Evolutionary conservation across 495 filamentous ascomycete genomes (phyloP).

Genomic region (Entonaema liquescens): DNA sequence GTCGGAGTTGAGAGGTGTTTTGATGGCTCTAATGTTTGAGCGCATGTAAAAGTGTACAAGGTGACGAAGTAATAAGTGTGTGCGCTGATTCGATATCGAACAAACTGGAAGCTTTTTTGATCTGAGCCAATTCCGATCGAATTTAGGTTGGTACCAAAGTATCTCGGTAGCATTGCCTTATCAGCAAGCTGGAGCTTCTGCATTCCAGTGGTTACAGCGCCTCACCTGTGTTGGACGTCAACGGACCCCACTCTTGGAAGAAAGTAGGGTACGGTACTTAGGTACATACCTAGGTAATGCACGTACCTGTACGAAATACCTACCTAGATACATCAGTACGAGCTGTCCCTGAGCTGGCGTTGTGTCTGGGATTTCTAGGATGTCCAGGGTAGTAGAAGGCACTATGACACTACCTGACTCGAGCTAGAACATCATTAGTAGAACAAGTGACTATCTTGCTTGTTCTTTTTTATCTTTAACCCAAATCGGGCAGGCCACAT

Average conservation of each 20-base stretch:
- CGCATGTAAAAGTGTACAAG: not conserved
- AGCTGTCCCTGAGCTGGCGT: not conserved
- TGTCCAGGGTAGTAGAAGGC: not conserved
- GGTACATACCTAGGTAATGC: not conserved
- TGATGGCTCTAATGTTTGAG: not conserved
- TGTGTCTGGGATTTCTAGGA: not conserved
- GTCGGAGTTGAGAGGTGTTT: not conserved
- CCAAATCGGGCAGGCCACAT: conserved; percentile 40
- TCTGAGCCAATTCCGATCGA: conserved; percentile 1
- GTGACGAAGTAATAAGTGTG: not conserved
- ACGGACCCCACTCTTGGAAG: not conserved
- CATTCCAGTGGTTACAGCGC: conserved; percentile 8
- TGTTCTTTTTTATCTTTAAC: conserved; percentile 25
- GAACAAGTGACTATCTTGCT: conserved; percentile 7
- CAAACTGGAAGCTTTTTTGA: conserved; percentile 17
- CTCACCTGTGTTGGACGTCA: conserved; percentile 1
- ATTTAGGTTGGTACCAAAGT: not conserved
- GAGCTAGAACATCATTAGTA: not conserved
- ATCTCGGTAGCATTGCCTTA: conserved; percentile 1
- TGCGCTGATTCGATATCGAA: conserved; percentile 10
- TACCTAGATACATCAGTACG: not conserved
- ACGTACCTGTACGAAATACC: not conserved
- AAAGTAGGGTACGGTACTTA: no score
- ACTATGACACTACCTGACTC: conserved; percentile 24
- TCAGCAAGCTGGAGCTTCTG: not conserved